Evolutionary conservation across 805 yeast species (phyloP).

Genomic region (Candida xyloterini): DNA sequence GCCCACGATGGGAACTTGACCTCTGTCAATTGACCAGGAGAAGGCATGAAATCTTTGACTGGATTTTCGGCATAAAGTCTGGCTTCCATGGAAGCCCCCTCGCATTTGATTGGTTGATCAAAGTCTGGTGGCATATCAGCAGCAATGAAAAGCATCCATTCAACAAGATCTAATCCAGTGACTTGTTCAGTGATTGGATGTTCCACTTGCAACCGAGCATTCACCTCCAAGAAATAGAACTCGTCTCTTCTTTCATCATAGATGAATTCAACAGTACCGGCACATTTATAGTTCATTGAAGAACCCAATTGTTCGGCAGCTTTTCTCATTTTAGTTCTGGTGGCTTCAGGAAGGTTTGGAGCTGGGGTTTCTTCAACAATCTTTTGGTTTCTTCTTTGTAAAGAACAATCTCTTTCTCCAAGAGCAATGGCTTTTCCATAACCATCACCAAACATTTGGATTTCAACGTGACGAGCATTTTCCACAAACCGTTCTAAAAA

Average conservation of each 20-base stretch:
- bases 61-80: constrained; percentile 97
- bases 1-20: constrained; percentile 88
- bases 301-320: constrained; percentile 85
- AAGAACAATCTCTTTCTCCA: constrained; percentile 96
- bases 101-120: constrained; percentile 49
- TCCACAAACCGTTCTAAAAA: constrained; percentile 93
- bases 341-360: constrained; percentile 80
- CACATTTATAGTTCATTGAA: constrained; percentile 86
- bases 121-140: constrained; percentile 87
- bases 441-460: constrained; percentile 97
- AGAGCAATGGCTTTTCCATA: constrained; percentile 87
- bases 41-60: constrained; percentile 89
- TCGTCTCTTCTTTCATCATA: constrained; percentile 84
- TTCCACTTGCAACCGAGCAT: constrained; percentile 95
- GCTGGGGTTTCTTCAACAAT: constrained; percentile 98
- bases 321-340: constrained; percentile 68
- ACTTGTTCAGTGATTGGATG: constrained; percentile 96
- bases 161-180: constrained; percentile 91
- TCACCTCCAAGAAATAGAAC: constrained; percentile 93
- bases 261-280: constrained; percentile 96
- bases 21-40: constrained; percentile 90
- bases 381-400: constrained; percentile 96
- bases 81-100: constrained; percentile 96
- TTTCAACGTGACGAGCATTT: constrained; percentile 93
- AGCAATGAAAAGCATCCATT: constrained; percentile 94